Conservation (phyloP, 352 stramenopile genomes). For the Phytophthora fragariae region DNA sequence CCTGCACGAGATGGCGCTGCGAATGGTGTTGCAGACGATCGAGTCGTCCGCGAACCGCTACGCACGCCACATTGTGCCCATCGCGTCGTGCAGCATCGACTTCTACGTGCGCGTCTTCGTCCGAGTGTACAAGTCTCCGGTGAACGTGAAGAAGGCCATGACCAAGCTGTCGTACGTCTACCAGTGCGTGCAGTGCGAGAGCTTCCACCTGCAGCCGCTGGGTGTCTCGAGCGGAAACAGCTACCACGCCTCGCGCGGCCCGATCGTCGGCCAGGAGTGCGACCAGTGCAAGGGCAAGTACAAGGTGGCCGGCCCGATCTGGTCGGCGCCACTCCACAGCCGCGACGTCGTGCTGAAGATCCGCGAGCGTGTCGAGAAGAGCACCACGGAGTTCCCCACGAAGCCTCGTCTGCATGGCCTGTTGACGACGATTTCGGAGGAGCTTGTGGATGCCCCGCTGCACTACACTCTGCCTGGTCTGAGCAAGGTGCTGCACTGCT, state of each 20-base stretch:
- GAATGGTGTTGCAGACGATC: constrained; percentile 96
- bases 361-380: constrained; percentile 79
- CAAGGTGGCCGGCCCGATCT: constrained; percentile 97
- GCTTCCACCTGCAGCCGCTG: constrained; percentile 97
- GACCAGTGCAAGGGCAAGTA: constrained; percentile 87
- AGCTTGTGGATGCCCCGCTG: constrained; percentile 95
- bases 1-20: constrained; percentile 88
- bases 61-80: constrained; percentile 96
- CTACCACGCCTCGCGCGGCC: constrained; percentile 82
- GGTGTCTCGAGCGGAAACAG: constrained; percentile 89
- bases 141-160: constrained; percentile 94
- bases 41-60: constrained; percentile 96
- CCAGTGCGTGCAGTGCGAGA: constrained; percentile 96
- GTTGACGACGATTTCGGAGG: constrained; percentile 96
- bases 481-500: constrained; percentile 93
- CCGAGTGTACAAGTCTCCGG: constrained; percentile 96
- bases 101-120: constrained; percentile 99
- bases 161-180: constrained; percentile 91
- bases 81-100: constrained; percentile 98
- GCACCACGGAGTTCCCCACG: constrained; percentile 90
- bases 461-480: constrained; percentile 97
- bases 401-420: constrained; percentile 94
- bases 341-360: constrained; percentile 87
- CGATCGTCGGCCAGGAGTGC: constrained; percentile 74
- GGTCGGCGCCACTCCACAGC: constrained; percentile 97